A percentile compares a stretch with the other conserved stretches of the same genome.
Conservation (phyloP, 2,329 filamentous ascomycete genomes). For the Clonostachys solani region DNA sequence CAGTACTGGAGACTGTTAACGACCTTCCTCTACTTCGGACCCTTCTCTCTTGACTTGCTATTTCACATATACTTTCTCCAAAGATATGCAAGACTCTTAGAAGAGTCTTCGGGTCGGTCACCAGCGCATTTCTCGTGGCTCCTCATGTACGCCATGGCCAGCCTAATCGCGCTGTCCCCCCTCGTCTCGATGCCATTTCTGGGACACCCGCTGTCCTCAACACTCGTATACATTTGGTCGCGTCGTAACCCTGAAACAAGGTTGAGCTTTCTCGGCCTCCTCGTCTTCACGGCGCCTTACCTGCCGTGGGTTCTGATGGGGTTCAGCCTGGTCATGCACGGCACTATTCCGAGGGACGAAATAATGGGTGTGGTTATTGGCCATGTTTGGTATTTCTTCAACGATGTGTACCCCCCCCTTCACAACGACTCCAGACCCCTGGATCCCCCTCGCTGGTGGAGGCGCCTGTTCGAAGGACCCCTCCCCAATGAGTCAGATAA, state of each 20-base stretch:
- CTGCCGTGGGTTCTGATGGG: slow-evolving; percentile 93
- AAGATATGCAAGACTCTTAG: slow-evolving; percentile 89
- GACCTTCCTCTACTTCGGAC: slow-evolving; percentile 96
- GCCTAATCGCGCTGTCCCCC: slow-evolving; percentile 77
- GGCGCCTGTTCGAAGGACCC: slow-evolving; percentile 71
- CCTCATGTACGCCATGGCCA: slow-evolving; percentile 76
- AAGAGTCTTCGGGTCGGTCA: slow-evolving; percentile 88
- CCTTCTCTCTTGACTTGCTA: slow-evolving; percentile 86
- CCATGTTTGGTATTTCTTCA: slow-evolving; percentile 98
- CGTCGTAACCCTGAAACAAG: slow-evolving; percentile 88
- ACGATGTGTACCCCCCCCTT: slow-evolving; percentile 89
- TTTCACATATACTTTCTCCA: slow-evolving; percentile 99
- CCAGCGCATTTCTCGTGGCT: slow-evolving; percentile 96
- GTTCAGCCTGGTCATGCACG: slow-evolving; percentile 89
- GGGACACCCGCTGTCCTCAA: slow-evolving; percentile 88
- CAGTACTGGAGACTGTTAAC: slow-evolving; percentile 97
- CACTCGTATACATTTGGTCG: slow-evolving; percentile 97
- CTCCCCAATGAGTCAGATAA: slow-evolving; percentile 42
- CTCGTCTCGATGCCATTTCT: slow-evolving; percentile 90
- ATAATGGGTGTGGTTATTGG: slow-evolving; percentile 93
- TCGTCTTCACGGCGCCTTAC: slow-evolving; percentile 92
- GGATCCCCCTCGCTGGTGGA: slow-evolving; percentile 88
- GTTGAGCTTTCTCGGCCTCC: slow-evolving; percentile 80
- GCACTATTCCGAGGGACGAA: slow-evolving; percentile 88
- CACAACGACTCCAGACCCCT: slow-evolving; percentile 81